A percentile compares a stretch with the other conserved stretches of the same genome.
Evolutionary conservation across 2,329 filamentous ascomycete species (phyloP).

Genomic region (Cercospora sesami): DNA sequence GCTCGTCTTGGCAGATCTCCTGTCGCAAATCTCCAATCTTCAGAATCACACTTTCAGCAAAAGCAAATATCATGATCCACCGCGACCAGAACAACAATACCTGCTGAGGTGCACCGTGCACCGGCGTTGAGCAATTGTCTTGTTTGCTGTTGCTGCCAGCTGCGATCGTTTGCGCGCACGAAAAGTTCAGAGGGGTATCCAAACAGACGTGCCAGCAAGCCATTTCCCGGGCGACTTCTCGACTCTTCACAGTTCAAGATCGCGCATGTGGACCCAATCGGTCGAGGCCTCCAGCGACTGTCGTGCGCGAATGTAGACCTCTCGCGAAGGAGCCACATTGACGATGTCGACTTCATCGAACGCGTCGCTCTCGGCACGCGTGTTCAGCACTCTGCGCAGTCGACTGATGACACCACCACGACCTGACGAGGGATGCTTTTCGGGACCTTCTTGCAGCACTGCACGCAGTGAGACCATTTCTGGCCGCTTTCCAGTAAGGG

Average conservation of each 20-base stretch:
- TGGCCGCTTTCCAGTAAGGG: not conserved
- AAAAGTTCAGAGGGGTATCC: not conserved
- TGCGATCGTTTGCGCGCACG: not conserved
- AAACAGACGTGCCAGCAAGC: not conserved
- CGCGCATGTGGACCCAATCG: not conserved
- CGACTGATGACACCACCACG: not conserved
- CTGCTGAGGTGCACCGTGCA: not conserved
- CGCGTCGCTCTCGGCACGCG: not conserved
- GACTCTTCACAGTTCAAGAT: not conserved
- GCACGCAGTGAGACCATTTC: constrained; percentile 5
- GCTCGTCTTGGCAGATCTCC: not conserved
- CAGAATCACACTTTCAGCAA: not conserved
- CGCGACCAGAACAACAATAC: not conserved
- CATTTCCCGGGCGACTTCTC: not conserved
- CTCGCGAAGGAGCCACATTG: not conserved
- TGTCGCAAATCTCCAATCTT: not conserved
- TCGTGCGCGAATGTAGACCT: not conserved
- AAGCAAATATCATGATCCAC: not conserved
- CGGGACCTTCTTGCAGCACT: not conserved
- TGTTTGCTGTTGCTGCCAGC: not conserved
- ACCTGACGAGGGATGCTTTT: not conserved
- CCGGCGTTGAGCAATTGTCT: not conserved
- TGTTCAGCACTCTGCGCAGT: not conserved
- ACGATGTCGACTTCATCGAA: not conserved
- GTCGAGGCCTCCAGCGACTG: not conserved